phyloP scores from a whole-genome alignment of 2,329 filamentous ascomycete genomes.

The Penicillium palitans region DNA sequence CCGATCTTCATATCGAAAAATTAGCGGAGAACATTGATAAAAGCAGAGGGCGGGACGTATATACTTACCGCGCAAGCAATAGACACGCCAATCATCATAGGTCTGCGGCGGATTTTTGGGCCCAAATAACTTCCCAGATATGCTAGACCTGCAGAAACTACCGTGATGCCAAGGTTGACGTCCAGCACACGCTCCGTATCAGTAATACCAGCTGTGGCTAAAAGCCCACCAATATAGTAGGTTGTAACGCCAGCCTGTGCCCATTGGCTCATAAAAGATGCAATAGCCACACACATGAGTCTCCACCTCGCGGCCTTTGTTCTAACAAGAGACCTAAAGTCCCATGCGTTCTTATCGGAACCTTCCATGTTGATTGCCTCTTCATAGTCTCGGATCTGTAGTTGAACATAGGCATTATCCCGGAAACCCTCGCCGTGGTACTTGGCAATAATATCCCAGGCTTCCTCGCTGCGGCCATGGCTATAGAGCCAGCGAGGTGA shows the following conservation, averaged over 20 bases:
- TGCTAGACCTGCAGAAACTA: conserved; percentile 51
- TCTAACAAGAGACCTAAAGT: conserved; percentile 4
- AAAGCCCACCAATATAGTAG: conserved; percentile 57
- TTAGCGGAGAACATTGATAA: neutral
- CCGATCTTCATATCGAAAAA: neutral
- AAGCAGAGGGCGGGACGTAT: too few species aligned
- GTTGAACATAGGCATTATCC: conserved; percentile 33
- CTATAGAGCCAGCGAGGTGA: conserved; percentile 62
- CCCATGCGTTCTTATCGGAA: conserved; percentile 59
- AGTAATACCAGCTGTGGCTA: conserved; percentile 53
- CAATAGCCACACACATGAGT: conserved; percentile 51
- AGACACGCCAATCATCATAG: conserved; percentile 42
- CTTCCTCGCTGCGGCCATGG: conserved; percentile 59
- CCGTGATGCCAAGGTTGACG: conserved; percentile 56
- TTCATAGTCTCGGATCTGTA: conserved; percentile 37
- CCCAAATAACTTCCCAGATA: conserved; percentile 55
- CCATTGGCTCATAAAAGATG: conserved; percentile 56
- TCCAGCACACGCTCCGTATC: conserved; percentile 53
- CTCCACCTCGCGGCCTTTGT: conserved; percentile 47
- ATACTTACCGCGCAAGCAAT: conserved; percentile 1
- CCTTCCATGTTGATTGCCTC: conserved; percentile 32
- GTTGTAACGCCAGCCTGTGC: conserved; percentile 41
- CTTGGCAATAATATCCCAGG: conserved; percentile 56
- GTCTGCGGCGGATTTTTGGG: conserved; percentile 58
- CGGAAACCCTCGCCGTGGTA: conserved; percentile 55